Base-by-base conservation (phyloP, 345 rosid genomes). In the Geranium rotundifolium region DNA sequence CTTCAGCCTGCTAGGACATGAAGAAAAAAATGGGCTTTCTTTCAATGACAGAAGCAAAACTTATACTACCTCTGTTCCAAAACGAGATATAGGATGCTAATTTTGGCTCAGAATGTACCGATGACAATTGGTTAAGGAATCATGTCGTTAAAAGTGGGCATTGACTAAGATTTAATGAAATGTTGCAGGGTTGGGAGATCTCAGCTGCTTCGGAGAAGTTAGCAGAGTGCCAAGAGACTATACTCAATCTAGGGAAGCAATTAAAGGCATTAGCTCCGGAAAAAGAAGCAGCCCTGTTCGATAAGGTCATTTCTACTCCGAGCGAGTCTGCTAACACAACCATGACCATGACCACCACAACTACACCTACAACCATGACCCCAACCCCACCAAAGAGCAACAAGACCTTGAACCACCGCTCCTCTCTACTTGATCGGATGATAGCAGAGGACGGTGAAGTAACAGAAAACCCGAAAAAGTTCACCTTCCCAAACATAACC, bases 171-270 rank as follows among this genome's bases (percentile, higher is more conserved):
- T 17, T 17, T 19, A 20, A 57, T 57, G 15, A 17, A 9, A 19
- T 15, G 2, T 70, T 64, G 68, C 85, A 93, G 99, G 85, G 86
- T 39, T 70, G 81, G 86, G 97, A 90, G 81, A 83, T 87, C 68
- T 65, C 90, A 54, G 90, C 90, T 67, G 99, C 99, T 73, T 85
- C 99, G 61, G 90, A 89, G 61, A 93, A 86, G 79, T 74, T 93
- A 67, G 97, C 96, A 0, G 96, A 93, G 75, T 93, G 96, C 76
- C 97, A 90, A 74, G 95, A 87, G 71, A 86, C 96, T 14, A 90
- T 93, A 58, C 70, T 84, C 59, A 84, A 86, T 76, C 70, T 93
- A 4, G 97, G 97, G 63, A 93, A 93, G 75, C 99, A 93, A 76
- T 74, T 89, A 59, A 87, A 83, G 73, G 90, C 87, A 62, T 71